phyloP scores from a whole-genome alignment of 2,329 filamentous ascomycete species.

The Epichloe uncinata region DNA sequence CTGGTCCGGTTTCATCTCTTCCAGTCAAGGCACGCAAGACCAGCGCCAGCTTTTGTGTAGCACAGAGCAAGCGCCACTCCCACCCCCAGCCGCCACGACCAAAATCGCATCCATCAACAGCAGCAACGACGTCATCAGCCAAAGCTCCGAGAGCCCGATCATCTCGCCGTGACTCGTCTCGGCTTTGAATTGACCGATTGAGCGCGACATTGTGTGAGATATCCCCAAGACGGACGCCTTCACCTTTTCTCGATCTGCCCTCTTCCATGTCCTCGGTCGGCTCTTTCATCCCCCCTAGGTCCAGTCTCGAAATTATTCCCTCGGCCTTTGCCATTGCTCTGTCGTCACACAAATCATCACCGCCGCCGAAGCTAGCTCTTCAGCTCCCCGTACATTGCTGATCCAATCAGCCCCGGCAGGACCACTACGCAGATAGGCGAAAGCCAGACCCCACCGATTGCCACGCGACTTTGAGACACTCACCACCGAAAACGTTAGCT shows the following conservation, averaged over 20 bases:
- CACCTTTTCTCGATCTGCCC: slow-evolving; percentile 31
- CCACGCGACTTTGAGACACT: slow-evolving; percentile 18
- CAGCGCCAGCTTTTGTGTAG: background rate
- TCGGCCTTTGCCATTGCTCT: background rate
- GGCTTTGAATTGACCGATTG: slow-evolving; percentile 4
- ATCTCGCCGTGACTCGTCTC: background rate
- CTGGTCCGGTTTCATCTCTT: slow-evolving; percentile 8
- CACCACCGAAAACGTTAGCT: slow-evolving; percentile 5
- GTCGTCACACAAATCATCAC: background rate
- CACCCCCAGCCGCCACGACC: background rate
- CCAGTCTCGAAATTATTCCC: slow-evolving; percentile 3
- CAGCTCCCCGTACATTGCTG: background rate
- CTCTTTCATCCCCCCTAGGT: slow-evolving; percentile 41
- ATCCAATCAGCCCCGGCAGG: background rate
- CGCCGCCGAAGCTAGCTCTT: background rate
- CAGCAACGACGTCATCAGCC: slow-evolving; percentile 3
- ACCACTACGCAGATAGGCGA: background rate
- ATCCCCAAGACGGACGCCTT: slow-evolving; percentile 35
- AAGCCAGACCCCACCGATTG: slow-evolving; percentile 11
- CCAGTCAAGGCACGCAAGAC: background rate
- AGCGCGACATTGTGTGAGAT: slow-evolving; percentile 18
- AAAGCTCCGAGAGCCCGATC: background rate
- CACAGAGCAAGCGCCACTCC: slow-evolving; percentile 1
- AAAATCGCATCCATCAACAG: background rate
- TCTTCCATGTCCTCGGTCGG: slow-evolving; percentile 36